These are phyloP conservation scores for Cucurbita pepo DNA, from an alignment of 306 rosid genomes.

Conservation along the genomic window DNA sequence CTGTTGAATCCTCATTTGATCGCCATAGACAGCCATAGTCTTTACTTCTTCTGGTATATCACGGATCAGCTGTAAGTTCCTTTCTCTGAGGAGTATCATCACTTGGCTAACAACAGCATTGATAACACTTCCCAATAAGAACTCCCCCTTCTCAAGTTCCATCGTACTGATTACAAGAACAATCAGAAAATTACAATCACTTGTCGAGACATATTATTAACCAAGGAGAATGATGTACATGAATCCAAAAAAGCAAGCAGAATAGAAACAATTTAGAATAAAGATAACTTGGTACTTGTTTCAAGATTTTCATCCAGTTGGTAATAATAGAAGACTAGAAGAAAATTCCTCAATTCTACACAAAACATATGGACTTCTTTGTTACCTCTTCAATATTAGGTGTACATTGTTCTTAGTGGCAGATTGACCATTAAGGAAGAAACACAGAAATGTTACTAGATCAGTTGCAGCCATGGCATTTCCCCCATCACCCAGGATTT, in stretches of 20 bases:
- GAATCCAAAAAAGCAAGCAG: not conserved
- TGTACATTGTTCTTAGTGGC: not conserved
- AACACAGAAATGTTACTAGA: not conserved
- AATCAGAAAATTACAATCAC: conserved; percentile 9
- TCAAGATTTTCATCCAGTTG: not conserved
- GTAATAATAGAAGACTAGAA: not conserved
- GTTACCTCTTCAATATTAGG: not conserved
- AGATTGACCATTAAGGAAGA: not conserved
- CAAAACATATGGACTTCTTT: not conserved
- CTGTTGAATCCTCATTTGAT: conserved; percentile 88
- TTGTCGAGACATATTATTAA: conserved; percentile 4
- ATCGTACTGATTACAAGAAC: conserved; percentile 38
- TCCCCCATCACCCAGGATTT: not conserved
- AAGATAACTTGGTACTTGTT: not conserved
- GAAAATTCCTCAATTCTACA: not conserved
- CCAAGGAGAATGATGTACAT: not conserved
- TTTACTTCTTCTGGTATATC: conserved; percentile 98
- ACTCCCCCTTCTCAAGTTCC: conserved; percentile 84
- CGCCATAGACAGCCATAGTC: conserved; percentile 77
- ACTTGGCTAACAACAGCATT: conserved; percentile 99
- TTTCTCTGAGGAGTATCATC: conserved; percentile 73
- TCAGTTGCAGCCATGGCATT: not conserved
- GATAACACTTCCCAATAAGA: conserved; percentile 76
- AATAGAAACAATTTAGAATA: not conserved
- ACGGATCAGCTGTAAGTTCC: conserved; percentile 76